Base-by-base conservation (phyloP, 805 yeast genomes). In the Metahyphopichia silvanorum region DNA sequence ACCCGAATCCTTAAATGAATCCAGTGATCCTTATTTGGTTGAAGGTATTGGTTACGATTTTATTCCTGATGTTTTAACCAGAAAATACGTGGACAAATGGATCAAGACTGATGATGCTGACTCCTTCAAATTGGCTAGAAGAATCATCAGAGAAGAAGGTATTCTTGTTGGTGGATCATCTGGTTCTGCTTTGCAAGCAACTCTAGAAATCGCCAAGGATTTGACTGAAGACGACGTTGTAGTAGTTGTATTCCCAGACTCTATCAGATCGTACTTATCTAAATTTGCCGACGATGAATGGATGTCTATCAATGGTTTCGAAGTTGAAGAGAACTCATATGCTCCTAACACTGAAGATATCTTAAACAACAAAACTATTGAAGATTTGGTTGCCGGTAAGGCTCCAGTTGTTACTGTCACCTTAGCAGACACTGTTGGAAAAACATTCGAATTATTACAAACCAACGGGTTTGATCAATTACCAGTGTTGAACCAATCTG, bases 21-120 rank as follows among this genome's bases (percentile, higher is more conserved):
- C 79, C 18, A 55, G 69, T 20, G 82, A 73, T 29, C 55, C 71
- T 7, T 86, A 86, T 62, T 74, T 84, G 52, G 95, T 86, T 30
- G 95, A 86, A 64, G 95, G 95, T 60, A 86, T 86, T 45, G 95
- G 95, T 45, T 86, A 86, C 58, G 95, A 86, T 63, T 86, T 86
- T 54, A 68, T 86, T 40, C 95, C 95, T 31, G 84, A 84, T 33
- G 95, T 83, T 14, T 71, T 86, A 55, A 68, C 80, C 51, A 74
- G 93, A 60, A 47, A 57, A 11, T 57, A 62, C 32, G 81, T 86
- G 16, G 93, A 86, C 57, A 63, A 69, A 41, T 86, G 95, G 95
- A 74, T 81, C 69, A 86, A 86, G 69, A 85, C 94, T 26, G 88
- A 83, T 44, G 95, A 86, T 55, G 73, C 78, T 38, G 88, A 82